Evolutionary conservation across 169 alveolate genomes (phyloP).

Genomic region (Cryptosporidium parvum): DNA sequence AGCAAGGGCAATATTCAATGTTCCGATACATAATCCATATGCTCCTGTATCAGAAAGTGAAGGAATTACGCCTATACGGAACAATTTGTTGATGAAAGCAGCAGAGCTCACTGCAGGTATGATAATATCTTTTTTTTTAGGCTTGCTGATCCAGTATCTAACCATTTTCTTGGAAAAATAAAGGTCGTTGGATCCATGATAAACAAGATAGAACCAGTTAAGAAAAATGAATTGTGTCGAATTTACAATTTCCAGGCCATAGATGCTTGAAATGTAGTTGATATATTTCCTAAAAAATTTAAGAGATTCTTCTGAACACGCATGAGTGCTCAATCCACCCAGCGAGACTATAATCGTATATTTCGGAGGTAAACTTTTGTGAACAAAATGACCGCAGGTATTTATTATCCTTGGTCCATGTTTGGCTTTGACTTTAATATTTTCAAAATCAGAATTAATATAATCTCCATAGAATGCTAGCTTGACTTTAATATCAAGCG

Average conservation of each 20-base stretch:
- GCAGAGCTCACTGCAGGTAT: constrained; percentile 71
- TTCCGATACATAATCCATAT: constrained; percentile 69
- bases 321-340: constrained; percentile 29
- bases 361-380: constrained; percentile 26
- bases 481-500: constrained; percentile 9
- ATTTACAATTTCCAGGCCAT: constrained; percentile 38
- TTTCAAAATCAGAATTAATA: constrained; percentile 9
- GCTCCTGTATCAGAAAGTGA: constrained; percentile 37
- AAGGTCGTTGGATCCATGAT: not conserved
- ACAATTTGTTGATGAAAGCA: constrained; percentile 46
- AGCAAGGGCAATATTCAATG: constrained; percentile 17
- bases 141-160: constrained; percentile 14
- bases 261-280: constrained; percentile 2
- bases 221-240: constrained; percentile 41
- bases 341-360: constrained; percentile 33
- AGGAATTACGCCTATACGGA: constrained; percentile 56
- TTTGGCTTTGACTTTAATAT: constrained; percentile 13
- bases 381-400: constrained; percentile 49
- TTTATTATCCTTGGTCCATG: constrained; percentile 26
- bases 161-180: constrained; percentile 3
- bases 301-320: constrained; percentile 26
- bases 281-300: constrained; percentile 38
- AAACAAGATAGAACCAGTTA: constrained; percentile 42
- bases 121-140: constrained; percentile 33
- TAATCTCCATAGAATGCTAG: constrained; percentile 50